Evolutionary conservation across 352 stramenopile genomes (phyloP).

Genomic region (Globisporangium nunn): DNA sequence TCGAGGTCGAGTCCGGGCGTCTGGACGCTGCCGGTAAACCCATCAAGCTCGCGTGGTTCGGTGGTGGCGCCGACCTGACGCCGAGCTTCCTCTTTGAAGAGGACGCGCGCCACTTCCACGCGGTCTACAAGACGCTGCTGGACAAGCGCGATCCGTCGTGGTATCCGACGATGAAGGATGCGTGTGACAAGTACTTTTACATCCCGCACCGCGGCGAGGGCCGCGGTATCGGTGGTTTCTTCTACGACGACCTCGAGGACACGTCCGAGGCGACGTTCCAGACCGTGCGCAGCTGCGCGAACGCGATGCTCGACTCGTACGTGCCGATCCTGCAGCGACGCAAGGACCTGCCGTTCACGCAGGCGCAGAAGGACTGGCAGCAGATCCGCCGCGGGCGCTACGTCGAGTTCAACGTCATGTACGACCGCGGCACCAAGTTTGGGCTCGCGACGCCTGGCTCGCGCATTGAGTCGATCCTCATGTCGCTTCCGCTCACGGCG

Average conservation of each 20-base stretch:
- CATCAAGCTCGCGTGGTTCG: conserved; percentile 91
- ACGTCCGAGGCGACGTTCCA: conserved; percentile 85
- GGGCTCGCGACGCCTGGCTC: conserved; percentile 94
- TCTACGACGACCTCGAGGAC: conserved; percentile 98
- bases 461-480: conserved; percentile 98
- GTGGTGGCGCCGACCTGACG: conserved; percentile 96
- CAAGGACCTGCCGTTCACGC: conserved; percentile 94
- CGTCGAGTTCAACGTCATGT: conserved; percentile 99
- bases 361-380: conserved; percentile 97
- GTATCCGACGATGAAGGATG: conserved; percentile 96
- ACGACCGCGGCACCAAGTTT: conserved; percentile 98
- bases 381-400: conserved; percentile 95
- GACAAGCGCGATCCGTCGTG: conserved; percentile 92
- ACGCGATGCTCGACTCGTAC: conserved; percentile 91
- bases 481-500: conserved; percentile 96
- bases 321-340: conserved; percentile 93
- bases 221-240: conserved; percentile 95
- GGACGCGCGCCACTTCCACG: conserved; percentile 96
- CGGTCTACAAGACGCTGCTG: conserved; percentile 91
- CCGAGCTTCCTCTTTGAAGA: conserved; percentile 95
- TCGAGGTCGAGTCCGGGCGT: conserved; percentile 90
- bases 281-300: conserved; percentile 69
- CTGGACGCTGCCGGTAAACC: conserved; percentile 73
- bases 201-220: conserved; percentile 95
- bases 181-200: conserved; percentile 97